Evolutionary conservation across 1,139 yeast genomes (phyloP).

Genomic region (Hansenula anomala): DNA sequence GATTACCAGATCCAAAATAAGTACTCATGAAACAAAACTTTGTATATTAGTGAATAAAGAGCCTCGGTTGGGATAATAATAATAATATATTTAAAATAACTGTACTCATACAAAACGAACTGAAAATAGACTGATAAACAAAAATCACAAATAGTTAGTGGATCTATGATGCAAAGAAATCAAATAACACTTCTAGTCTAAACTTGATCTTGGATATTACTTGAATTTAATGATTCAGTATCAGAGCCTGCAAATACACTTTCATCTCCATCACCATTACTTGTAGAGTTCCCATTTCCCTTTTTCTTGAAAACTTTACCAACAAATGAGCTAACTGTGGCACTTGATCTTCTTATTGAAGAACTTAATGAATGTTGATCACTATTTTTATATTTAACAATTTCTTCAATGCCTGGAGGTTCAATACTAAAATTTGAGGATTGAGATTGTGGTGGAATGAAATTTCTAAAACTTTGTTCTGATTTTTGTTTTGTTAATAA

Average conservation of each 20-base stretch:
- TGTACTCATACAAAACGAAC: background rate
- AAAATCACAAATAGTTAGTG: background rate
- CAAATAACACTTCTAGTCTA: background rate
- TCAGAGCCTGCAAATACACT: conserved; percentile 13
- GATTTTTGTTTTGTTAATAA: conserved; percentile 15
- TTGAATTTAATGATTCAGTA: conserved; percentile 10
- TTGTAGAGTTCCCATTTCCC: conserved; percentile 8
- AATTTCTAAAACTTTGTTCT: conserved; percentile 13
- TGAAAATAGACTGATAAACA: background rate
- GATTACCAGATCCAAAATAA: conserved; percentile 54
- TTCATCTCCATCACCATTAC: conserved; percentile 5
- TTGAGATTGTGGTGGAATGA: conserved; percentile 19
- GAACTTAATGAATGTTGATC: conserved; percentile 30
- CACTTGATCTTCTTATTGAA: conserved; percentile 34
- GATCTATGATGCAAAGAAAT: background rate
- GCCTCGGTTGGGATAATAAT: no score
- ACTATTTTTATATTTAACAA: conserved; percentile 25
- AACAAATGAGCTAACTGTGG: conserved; percentile 30
- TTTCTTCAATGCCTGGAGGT: conserved; percentile 39
- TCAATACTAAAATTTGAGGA: conserved; percentile 21
- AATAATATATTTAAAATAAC: background rate
- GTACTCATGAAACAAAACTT: background rate
- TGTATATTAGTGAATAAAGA: background rate
- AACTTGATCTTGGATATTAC: background rate
- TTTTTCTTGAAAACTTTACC: conserved; percentile 21